Evolutionary conservation across 371 early-diverging fungal genomes (phyloP).

Genomic region (Actinomortierella wolfii): DNA sequence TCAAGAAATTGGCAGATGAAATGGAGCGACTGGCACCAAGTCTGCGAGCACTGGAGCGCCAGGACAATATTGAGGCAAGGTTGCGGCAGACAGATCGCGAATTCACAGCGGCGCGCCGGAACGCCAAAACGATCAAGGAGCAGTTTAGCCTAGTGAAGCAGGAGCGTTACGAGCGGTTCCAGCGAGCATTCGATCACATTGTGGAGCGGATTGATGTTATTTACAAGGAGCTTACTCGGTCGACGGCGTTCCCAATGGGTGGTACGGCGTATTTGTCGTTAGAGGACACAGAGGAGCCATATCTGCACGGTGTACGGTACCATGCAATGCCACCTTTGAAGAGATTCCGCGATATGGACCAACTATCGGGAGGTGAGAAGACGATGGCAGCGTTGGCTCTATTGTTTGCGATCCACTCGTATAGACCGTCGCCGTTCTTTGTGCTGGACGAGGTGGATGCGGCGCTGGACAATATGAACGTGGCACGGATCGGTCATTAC

Average conservation of each 20-base stretch:
- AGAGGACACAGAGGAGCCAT: slow-evolving; percentile 97
- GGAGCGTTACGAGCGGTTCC: slow-evolving; percentile 83
- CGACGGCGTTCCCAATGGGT: slow-evolving; percentile 80
- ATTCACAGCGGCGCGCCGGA: slow-evolving; percentile 78
- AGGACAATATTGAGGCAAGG: slow-evolving; percentile 83
- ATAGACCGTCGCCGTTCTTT: slow-evolving; percentile 98
- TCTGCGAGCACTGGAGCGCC: slow-evolving; percentile 82
- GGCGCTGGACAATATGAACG: slow-evolving; percentile 98
- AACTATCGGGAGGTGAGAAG: slow-evolving; percentile 99
- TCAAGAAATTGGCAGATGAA: slow-evolving; percentile 68
- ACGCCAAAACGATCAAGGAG: slow-evolving; percentile 80
- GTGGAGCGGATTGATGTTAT: slow-evolving; percentile 88
- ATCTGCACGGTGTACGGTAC: slow-evolving; percentile 91
- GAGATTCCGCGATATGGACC: slow-evolving; percentile 98
- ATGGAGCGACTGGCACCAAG: slow-evolving; percentile 92
- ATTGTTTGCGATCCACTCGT: slow-evolving; percentile 97
- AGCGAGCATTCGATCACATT: slow-evolving; percentile 91
- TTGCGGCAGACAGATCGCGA: slow-evolving; percentile 79
- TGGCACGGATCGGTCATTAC: slow-evolving; percentile 90
- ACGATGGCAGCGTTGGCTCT: slow-evolving; percentile 98
- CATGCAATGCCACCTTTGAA: slow-evolving; percentile 99
- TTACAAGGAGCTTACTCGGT: slow-evolving; percentile 94
- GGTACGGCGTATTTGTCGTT: slow-evolving; percentile 96
- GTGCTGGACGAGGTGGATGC: slow-evolving; percentile 99
- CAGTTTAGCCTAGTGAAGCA: slow-evolving; percentile 82